Percentiles rank a stretch among this genome's conserved stretches.
These are phyloP conservation scores for Fagopyrum homotropicum DNA, from an alignment of 148 eudicot genomes.

Conservation along the genomic window DNA sequence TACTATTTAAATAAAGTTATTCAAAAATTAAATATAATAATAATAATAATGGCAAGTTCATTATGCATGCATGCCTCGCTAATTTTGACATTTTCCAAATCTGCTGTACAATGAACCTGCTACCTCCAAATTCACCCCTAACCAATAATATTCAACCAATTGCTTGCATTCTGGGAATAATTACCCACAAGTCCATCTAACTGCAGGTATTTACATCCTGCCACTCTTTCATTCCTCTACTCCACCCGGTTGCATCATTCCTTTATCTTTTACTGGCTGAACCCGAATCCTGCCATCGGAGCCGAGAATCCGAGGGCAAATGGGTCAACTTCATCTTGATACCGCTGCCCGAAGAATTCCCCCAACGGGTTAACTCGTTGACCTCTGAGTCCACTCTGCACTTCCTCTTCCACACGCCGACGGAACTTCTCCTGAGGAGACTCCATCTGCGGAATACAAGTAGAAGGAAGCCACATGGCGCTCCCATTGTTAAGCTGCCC, in stretches of 20 bases:
- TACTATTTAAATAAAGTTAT: background rate
- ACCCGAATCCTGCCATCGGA: constrained; percentile 23
- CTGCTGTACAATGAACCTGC: background rate
- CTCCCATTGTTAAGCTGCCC: constrained; percentile 18
- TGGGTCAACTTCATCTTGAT: constrained; percentile 22
- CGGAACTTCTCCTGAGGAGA: constrained; percentile 10
- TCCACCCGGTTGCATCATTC: too few relatives aligned
- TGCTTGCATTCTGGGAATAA: background rate
- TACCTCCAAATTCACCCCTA: background rate
- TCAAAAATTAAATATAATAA: background rate
- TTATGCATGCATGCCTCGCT: too few relatives aligned
- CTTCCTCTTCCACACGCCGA: constrained; percentile 36
- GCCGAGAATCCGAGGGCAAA: constrained; percentile 31
- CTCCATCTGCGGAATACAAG: constrained; percentile 29
- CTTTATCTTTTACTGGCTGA: constrained; percentile 16
- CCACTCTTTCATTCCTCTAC: background rate
- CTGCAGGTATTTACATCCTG: constrained; percentile 22
- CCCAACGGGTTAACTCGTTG: constrained; percentile 22
- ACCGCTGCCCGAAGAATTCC: constrained; percentile 7
- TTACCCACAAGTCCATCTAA: constrained; percentile 21
- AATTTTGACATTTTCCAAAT: too few relatives aligned
- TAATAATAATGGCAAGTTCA: too few relatives aligned
- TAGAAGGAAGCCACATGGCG: constrained; percentile 29
- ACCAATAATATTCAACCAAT: constrained; percentile 1
- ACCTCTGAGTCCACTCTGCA: constrained; percentile 42